A percentile compares a stretch with the other conserved stretches of the same genome.
These are phyloP conservation scores for Candida mattraensis DNA, from an alignment of 805 yeast genomes.

Conservation along the genomic window DNA sequence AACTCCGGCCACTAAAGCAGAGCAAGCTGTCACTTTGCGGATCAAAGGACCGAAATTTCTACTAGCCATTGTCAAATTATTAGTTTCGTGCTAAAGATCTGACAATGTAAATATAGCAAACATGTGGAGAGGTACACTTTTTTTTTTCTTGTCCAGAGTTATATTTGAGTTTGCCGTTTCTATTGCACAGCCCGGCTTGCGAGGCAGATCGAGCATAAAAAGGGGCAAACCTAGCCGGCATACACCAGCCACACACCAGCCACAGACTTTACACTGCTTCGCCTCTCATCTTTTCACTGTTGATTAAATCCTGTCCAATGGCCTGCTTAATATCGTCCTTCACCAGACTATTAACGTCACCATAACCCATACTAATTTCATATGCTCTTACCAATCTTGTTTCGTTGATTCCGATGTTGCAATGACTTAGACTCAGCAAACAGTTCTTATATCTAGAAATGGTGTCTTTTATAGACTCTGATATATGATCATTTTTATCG, in stretches of 20 bases:
- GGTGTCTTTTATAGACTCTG: slow-evolving; percentile 60
- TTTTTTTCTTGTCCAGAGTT: no score
- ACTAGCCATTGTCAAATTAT: no score
- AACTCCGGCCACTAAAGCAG: slow-evolving; percentile 13
- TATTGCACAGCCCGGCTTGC: no score
- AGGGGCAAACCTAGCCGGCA: no score
- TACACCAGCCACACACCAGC: no score
- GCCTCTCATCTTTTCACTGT: slow-evolving; percentile 76
- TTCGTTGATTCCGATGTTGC: slow-evolving; percentile 86
- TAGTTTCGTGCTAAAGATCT: no score
- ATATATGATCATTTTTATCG: slow-evolving; percentile 78
- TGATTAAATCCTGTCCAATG: slow-evolving; percentile 71
- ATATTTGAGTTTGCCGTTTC: no score
- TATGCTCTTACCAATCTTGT: slow-evolving; percentile 76
- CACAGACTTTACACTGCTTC: slow-evolving; percentile 1
- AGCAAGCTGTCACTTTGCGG: slow-evolving; percentile 1
- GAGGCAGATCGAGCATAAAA: no score
- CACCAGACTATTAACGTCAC: slow-evolving; percentile 66
- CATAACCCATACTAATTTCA: slow-evolving; percentile 83
- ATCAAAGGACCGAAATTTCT: not conserved
- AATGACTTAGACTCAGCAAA: slow-evolving; percentile 73
- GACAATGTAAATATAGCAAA: no score
- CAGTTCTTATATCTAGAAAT: slow-evolving; percentile 87
- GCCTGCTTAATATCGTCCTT: slow-evolving; percentile 71
- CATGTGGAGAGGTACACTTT: no score